Percentiles rank a stretch among this genome's conserved stretches.
phyloP scores from a whole-genome alignment of 2,329 filamentous ascomycete species.

The Talaromyces amestolkiae region DNA sequence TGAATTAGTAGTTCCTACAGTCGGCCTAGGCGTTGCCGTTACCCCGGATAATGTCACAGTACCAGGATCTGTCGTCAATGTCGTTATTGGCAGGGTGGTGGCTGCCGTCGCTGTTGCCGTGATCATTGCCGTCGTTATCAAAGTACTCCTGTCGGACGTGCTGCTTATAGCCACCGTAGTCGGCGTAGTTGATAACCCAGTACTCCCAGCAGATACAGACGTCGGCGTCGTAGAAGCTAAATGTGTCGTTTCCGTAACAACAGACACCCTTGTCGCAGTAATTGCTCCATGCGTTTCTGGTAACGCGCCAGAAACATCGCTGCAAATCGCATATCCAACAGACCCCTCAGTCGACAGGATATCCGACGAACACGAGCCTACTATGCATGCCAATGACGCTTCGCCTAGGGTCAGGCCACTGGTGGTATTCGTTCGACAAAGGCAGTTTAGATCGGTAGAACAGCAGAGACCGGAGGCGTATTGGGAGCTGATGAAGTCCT shows the following conservation, averaged over 20 bases:
- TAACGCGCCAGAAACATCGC: conserved; percentile 35
- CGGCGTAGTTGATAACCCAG: not conserved
- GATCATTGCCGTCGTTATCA: not conserved
- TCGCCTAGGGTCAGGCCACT: conserved; percentile 70
- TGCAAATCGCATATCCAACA: conserved; percentile 58
- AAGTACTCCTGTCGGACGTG: conserved; percentile 1
- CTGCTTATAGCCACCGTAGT: not conserved
- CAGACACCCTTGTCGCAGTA: conserved; percentile 32
- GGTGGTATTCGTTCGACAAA: conserved; percentile 60
- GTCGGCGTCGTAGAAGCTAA: conserved; percentile 20
- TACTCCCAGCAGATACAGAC: not conserved
- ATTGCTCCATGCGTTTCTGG: conserved; percentile 37
- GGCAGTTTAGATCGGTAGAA: conserved; percentile 56
- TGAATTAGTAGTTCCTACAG: not conserved
- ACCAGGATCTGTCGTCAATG: not conserved
- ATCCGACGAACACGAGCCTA: conserved; percentile 54
- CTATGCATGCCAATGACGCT: conserved; percentile 65
- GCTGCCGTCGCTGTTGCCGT: not conserved
- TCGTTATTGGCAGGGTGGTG: not conserved
- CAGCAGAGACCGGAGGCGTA: conserved; percentile 54
- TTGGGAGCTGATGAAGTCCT: conserved; percentile 61
- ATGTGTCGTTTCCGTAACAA: conserved; percentile 16
- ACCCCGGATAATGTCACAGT: not conserved
- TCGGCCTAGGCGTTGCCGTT: not conserved
- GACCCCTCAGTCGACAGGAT: conserved; percentile 41